These are phyloP conservation scores for Sanghuangporus weigelae DNA, from an alignment of 1,284 basidiomycete species.

Conservation along the genomic window DNA sequence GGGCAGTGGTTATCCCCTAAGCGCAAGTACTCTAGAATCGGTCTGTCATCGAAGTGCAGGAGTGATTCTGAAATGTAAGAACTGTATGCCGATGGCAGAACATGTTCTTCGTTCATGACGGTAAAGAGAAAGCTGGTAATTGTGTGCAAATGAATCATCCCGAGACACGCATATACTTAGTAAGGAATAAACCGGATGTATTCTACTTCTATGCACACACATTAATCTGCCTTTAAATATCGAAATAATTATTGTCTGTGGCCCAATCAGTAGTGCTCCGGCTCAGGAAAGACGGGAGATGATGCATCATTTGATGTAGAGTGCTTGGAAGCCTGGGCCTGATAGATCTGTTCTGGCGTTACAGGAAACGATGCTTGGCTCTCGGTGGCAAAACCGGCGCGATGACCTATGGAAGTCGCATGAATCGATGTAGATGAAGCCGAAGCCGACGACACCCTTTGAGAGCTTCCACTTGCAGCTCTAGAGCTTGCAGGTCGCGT, in stretches of 20 bases:
- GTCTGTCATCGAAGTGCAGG: slow-evolving; percentile 25
- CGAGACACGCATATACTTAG: neutral
- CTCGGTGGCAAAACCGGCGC: neutral
- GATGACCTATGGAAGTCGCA: neutral
- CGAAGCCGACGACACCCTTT: neutral
- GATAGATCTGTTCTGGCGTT: slow-evolving; percentile 5
- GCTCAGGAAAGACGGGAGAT: neutral
- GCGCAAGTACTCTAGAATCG: slow-evolving; percentile 57
- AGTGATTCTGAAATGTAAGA: neutral
- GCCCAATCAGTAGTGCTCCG: neutral
- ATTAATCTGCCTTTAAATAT: neutral
- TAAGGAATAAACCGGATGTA: neutral
- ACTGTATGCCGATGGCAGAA: neutral
- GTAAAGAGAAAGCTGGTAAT: neutral
- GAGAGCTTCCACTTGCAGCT: neutral
- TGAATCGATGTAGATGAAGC: neutral
- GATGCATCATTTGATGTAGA: neutral
- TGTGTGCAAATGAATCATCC: neutral
- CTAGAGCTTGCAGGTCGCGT: neutral
- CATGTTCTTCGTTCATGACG: neutral
- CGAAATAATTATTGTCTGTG: neutral
- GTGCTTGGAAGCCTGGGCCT: neutral
- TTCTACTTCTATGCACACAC: neutral
- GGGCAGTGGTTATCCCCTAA: slow-evolving; percentile 53
- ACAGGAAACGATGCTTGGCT: neutral